phyloP scores from a whole-genome alignment of 1,139 yeast genomes.

The Pneumocystis carinii region DNA sequence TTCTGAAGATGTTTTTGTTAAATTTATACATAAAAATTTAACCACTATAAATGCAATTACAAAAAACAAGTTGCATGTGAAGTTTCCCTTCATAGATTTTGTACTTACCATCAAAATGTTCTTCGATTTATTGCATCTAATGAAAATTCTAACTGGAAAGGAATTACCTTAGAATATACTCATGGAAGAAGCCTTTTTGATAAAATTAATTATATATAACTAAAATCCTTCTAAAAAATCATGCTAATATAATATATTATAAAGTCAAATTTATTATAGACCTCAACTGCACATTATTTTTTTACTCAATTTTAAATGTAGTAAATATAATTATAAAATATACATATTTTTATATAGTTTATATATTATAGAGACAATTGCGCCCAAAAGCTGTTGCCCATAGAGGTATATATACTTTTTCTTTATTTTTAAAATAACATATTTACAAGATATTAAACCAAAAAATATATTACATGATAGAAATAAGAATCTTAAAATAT shows the following conservation, averaged over 20 bases:
- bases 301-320: slow-evolving; percentile 48
- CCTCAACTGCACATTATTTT: slow-evolving; percentile 52
- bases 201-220: slow-evolving; percentile 30
- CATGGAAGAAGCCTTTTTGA: slow-evolving; percentile 55
- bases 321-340: not conserved
- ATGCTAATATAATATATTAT: not conserved
- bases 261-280: slow-evolving; percentile 56
- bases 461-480: slow-evolving; percentile 69
- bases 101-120: slow-evolving; percentile 42
- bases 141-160: slow-evolving; percentile 37
- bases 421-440: not conserved
- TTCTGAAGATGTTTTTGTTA: slow-evolving; percentile 28
- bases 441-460: slow-evolving; percentile 47
- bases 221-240: not conserved
- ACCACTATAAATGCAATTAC: slow-evolving; percentile 25
- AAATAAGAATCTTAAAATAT: slow-evolving; percentile 46
- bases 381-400: slow-evolving; percentile 71
- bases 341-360: not conserved
- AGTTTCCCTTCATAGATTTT: slow-evolving; percentile 38
- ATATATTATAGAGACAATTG: slow-evolving; percentile 26
- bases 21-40: slow-evolving; percentile 35
- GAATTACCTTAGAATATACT: slow-evolving; percentile 53
- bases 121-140: slow-evolving; percentile 39
- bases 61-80: slow-evolving; percentile 37
- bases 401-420: slow-evolving; percentile 29